These are phyloP conservation scores for Agroathelia rolfsii DNA, from an alignment of 1,284 basidiomycete genomes.

Conservation along the genomic window DNA sequence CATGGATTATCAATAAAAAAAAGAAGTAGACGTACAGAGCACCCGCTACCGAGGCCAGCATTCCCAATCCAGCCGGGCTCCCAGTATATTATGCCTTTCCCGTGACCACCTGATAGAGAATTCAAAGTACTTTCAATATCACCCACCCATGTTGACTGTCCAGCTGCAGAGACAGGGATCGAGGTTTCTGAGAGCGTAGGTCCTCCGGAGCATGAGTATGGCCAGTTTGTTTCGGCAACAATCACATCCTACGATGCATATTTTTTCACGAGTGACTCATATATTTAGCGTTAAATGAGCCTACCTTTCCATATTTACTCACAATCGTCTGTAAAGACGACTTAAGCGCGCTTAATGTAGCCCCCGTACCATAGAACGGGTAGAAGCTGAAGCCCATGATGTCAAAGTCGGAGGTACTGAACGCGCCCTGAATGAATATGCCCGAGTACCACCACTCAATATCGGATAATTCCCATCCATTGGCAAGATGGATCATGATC, in stretches of 20 bases:
- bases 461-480: slow-evolving; percentile 45
- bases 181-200: slow-evolving; percentile 36
- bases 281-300: slow-evolving; percentile 1
- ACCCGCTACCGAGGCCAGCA: slow-evolving; percentile 43
- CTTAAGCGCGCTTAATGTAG: slow-evolving; percentile 38
- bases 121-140: slow-evolving; percentile 40
- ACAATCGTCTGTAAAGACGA: slow-evolving; percentile 41
- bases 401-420: slow-evolving; percentile 41
- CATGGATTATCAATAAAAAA: slow-evolving; percentile 1
- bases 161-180: slow-evolving; percentile 39
- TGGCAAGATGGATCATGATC: slow-evolving; percentile 52
- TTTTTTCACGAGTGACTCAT: neutral
- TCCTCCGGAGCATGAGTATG: slow-evolving; percentile 36
- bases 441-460: slow-evolving; percentile 40
- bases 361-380: slow-evolving; percentile 51
- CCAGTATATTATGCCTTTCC: slow-evolving; percentile 45
- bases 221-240: slow-evolving; percentile 61
- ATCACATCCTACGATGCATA: slow-evolving; percentile 32
- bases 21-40: slow-evolving; percentile 31
- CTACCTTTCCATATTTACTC: slow-evolving; percentile 39
- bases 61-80: slow-evolving; percentile 57
- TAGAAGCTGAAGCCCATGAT: slow-evolving; percentile 58
- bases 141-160: slow-evolving; percentile 44
- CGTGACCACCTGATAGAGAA: slow-evolving; percentile 34
- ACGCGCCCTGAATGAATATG: slow-evolving; percentile 43